Evolutionary conservation across 164 flowering plant species (phyloP).

Genomic region (Vitis rotundifolia): DNA sequence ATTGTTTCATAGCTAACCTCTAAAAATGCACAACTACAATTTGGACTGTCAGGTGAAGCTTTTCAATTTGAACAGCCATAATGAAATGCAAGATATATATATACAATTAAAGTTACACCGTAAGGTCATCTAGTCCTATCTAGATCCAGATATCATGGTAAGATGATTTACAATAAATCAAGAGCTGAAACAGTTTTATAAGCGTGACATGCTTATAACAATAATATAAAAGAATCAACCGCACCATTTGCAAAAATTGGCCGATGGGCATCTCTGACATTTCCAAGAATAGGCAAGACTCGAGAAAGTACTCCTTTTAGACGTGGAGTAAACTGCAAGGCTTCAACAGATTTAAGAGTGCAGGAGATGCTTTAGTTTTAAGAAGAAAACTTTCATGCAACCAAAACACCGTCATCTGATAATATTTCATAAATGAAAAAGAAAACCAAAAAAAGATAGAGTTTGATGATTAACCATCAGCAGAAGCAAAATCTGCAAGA

Average conservation of each 20-base stretch:
- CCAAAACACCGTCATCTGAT: constrained; percentile 4
- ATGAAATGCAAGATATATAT: too few species aligned
- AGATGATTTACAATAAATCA: too few species aligned
- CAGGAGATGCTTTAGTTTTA: constrained; percentile 19
- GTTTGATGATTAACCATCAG: constrained; percentile 62
- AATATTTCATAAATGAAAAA: background rate
- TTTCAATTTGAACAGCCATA: too few species aligned
- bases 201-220: too few species aligned
- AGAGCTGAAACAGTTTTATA: too few species aligned
- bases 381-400: constrained; percentile 7
- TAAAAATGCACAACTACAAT: too few species aligned
- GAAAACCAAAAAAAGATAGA: constrained; percentile 1
- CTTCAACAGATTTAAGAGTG: constrained; percentile 45
- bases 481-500: constrained; percentile 91
- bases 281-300: constrained; percentile 91
- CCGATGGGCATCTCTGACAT: constrained; percentile 77
- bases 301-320: constrained; percentile 84
- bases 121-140: too few species aligned
- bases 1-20: too few species aligned
- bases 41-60: too few species aligned
- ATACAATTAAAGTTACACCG: too few species aligned
- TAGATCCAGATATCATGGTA: too few species aligned
- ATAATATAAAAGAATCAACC: background rate
- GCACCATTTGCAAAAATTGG: constrained; percentile 95
- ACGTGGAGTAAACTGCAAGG: constrained; percentile 80